A percentile compares a stretch with the other conserved stretches of the same genome.
phyloP scores from a whole-genome alignment of 345 rosid genomes.

The Salix caprea region DNA sequence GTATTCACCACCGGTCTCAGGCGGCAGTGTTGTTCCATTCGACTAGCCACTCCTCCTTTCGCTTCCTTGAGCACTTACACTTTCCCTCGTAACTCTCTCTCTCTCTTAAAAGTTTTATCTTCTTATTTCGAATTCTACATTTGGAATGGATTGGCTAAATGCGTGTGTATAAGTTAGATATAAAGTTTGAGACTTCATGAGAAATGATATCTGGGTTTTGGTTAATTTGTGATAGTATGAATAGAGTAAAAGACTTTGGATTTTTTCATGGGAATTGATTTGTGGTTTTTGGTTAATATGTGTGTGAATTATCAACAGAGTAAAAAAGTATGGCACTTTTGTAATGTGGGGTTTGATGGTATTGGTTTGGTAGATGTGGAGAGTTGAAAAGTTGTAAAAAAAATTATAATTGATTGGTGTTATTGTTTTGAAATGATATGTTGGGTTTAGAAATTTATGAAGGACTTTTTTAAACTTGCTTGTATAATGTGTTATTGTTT shows the following conservation, averaged over 20 bases:
- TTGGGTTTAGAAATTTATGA: no score
- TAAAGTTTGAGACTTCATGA: background rate
- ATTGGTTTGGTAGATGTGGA: background rate
- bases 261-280: background rate
- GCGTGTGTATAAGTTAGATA: background rate
- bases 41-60: constrained; percentile 24
- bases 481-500: background rate
- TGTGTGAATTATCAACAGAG: background rate
- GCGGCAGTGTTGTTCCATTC: constrained; percentile 29
- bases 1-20: constrained; percentile 25
- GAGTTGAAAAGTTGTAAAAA: background rate
- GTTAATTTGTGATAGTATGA: background rate
- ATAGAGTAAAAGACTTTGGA: background rate
- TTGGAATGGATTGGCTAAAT: background rate
- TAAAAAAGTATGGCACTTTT: background rate
- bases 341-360: background rate
- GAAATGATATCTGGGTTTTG: background rate
- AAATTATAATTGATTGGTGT: background rate
- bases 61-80: constrained; percentile 43
- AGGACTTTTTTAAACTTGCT: background rate
- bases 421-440: background rate
- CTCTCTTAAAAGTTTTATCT: background rate
- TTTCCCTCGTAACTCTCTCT: constrained; percentile 29
- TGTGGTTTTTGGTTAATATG: background rate
- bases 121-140: background rate